These are phyloP conservation scores for Naegleria gruberi DNA, from an alignment of 208 protist genomes.

Conservation along the genomic window DNA sequence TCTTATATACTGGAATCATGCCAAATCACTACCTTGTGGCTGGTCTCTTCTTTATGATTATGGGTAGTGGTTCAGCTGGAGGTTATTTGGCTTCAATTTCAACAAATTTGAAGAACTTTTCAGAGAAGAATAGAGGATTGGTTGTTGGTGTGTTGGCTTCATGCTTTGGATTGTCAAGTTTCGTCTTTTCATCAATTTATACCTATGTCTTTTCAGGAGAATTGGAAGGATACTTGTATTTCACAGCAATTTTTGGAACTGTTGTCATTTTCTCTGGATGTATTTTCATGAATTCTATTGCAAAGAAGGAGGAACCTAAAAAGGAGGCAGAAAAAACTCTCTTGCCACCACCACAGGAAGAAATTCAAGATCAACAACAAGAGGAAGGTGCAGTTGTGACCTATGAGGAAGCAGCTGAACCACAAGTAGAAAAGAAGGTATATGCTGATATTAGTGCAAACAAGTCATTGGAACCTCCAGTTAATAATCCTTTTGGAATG, in stretches of 20 bases:
- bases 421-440: neutral
- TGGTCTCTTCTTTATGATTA: neutral
- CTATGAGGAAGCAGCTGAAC: neutral
- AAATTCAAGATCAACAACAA: neutral
- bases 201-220: neutral
- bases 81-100: neutral
- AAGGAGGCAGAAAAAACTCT: neutral
- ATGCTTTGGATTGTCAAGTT: neutral
- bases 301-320: neutral
- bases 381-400: neutral
- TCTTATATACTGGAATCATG: neutral
- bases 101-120: neutral
- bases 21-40: neutral
- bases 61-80: neutral
- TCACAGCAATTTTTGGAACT: neutral
- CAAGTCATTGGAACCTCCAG: neutral
- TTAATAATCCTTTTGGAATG: neutral
- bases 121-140: neutral
- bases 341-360: neutral
- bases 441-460: neutral
- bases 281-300: neutral
- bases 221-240: neutral
- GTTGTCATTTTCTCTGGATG: neutral
- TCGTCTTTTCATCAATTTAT: neutral
- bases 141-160: constrained; percentile 9